A percentile compares a stretch with the other conserved stretches of the same genome.
These are phyloP conservation scores for Trapa incisa DNA, from an alignment of 345 rosid genomes.

Conservation along the genomic window DNA sequence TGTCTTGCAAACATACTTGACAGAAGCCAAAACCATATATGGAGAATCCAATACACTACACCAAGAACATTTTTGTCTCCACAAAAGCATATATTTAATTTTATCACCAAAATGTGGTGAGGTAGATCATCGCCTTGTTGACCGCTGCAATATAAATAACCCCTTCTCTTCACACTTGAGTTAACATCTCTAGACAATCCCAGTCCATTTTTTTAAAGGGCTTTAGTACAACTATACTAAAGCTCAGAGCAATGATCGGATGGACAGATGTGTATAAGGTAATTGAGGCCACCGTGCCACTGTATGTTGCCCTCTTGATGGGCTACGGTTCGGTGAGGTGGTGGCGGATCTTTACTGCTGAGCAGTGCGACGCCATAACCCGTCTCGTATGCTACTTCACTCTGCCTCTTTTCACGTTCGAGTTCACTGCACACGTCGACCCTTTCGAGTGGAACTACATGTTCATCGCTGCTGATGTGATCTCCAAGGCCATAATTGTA, in stretches of 20 bases:
- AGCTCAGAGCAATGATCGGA: constrained; percentile 43
- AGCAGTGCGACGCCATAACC: constrained; percentile 73
- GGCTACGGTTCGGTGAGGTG: constrained; percentile 91
- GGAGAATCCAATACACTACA: constrained; percentile 4
- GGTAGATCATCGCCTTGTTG: background rate
- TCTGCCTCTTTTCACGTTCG: constrained; percentile 67
- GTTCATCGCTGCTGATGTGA: constrained; percentile 58
- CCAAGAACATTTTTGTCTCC: background rate
- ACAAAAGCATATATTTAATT: background rate
- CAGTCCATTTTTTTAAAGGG: background rate
- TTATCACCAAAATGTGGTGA: background rate
- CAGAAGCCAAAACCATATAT: background rate
- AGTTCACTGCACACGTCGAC: constrained; percentile 69
- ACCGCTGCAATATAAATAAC: constrained; percentile 6
- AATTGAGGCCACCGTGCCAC: constrained; percentile 70
- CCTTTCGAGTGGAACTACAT: constrained; percentile 70
- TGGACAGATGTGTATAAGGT: constrained; percentile 79
- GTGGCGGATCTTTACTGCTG: constrained; percentile 71
- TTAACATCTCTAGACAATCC: background rate
- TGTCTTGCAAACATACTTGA: background rate
- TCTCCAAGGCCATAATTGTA: constrained; percentile 63
- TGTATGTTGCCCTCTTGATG: constrained; percentile 60
- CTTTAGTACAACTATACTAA: background rate
- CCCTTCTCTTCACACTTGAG: background rate
- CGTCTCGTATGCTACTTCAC: constrained; percentile 71